Evolutionary conservation across 352 stramenopile genomes (phyloP), one percentile per base, ranked within the genome.

Genomic region (Phytopythium cucurbitacearum): DNA sequence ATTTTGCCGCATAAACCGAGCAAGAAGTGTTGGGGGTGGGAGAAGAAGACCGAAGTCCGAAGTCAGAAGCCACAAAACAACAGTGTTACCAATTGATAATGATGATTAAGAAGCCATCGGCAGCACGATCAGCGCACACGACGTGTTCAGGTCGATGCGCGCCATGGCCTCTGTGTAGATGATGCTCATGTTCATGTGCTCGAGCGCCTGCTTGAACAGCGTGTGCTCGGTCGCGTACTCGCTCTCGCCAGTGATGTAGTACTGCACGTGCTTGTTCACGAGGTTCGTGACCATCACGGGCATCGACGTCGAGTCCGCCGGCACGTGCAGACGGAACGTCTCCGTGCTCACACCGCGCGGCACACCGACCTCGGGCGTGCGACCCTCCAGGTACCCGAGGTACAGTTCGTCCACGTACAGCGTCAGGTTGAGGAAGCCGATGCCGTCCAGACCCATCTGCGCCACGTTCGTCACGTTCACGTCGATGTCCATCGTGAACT

Each of bases 401-500:
- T 82, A 89, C 11, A 80, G 41, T 28, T 85, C 48, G 13, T 74
- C 46, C 32, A 78, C 75, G 67, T 85, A 87, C 28, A 89, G 57
- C 37, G 64, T 87, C 59, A 89, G 58, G 59, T 89, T 89, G 46
- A 89, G 70, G 49, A 70, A 66, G 8, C 74, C 79, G 36, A 89
- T 70, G 48, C 77, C 70, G 45, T 80, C 60, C 8, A 87, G 60
- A 2, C 76, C 76, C 52, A 87, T 67, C 47, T 78, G 56, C 38
- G 69, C 70, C 51, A 74, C 51, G 54, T 84, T 81, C 48, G 72
- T 67, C 37, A 87, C 61, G 28, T 76, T 85, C 38, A 78, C 73
- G 49, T 89, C 78, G 55, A 85, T 76, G 48, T 69, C 56, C 55
- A 87, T 81, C 38, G 62, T 64, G 57, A 60, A 63, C 21, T 61